A percentile compares a stretch with the other conserved stretches of the same genome.
Conservation (phyloP, 441 rosid genomes). For the Eutrema salsugineum region DNA sequence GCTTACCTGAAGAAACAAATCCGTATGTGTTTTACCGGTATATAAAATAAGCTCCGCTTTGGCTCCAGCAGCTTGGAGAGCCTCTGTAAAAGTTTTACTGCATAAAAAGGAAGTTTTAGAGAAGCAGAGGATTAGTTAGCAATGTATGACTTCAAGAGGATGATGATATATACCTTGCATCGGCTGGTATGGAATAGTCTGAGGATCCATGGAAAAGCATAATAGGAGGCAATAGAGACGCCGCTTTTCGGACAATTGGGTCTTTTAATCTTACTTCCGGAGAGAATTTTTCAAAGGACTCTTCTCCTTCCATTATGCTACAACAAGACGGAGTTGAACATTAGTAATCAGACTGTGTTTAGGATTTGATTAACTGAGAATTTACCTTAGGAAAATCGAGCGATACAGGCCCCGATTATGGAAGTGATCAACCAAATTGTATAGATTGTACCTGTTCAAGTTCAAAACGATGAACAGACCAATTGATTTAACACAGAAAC, state of each 20-base stretch:
- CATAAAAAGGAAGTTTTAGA: not conserved
- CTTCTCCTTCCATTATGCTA: constrained; percentile 83
- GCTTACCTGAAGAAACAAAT: constrained; percentile 69
- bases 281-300: constrained; percentile 56
- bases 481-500: not conserved
- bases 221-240: constrained; percentile 55
- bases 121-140: not conserved
- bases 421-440: constrained; percentile 80
- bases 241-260: constrained; percentile 40
- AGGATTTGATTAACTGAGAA: not conserved
- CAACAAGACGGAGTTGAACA: constrained; percentile 13
- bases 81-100: constrained; percentile 49
- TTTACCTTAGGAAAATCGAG: constrained; percentile 81
- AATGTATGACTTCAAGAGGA: not conserved
- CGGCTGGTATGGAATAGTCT: constrained; percentile 64
- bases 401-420: constrained; percentile 84
- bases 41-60: constrained; percentile 47
- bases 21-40: constrained; percentile 65
- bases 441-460: constrained; percentile 72
- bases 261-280: constrained; percentile 60
- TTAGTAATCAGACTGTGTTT: not conserved
- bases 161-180: constrained; percentile 48
- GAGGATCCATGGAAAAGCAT: constrained; percentile 67
- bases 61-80: constrained; percentile 50
- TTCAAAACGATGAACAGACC: constrained; percentile 14